Percentiles rank a stretch among this genome's conserved stretches.
These are phyloP conservation scores for Geosiphon pyriformis DNA, from an alignment of 192 early-diverging fungal genomes.

Conservation along the genomic window DNA sequence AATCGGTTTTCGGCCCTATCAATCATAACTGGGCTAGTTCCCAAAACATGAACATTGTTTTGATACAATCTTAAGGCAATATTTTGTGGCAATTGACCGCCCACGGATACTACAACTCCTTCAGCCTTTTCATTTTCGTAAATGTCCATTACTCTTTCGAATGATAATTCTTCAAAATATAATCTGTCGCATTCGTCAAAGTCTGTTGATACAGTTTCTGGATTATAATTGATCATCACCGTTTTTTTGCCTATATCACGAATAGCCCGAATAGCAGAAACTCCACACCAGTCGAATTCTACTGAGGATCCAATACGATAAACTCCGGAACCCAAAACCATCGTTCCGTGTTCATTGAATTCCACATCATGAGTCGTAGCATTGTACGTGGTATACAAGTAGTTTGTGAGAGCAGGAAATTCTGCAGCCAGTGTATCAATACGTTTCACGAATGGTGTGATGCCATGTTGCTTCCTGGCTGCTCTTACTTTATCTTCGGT, in stretches of 20 bases:
- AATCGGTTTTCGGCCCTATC: conserved; percentile 96
- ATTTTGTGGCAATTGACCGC: conserved; percentile 97
- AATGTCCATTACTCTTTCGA: conserved; percentile 95
- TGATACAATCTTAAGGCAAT: conserved; percentile 88
- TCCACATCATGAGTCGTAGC: conserved; percentile 86
- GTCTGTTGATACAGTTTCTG: conserved; percentile 99
- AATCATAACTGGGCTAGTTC: conserved; percentile 95
- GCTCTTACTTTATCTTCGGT: conserved; percentile 88
- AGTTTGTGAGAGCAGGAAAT: conserved; percentile 98
- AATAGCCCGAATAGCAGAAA: conserved; percentile 90
- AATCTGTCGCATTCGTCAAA: conserved; percentile 97
- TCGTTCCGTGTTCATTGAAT: conserved; percentile 91
- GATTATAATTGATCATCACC: conserved; percentile 99
- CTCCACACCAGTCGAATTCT: conserved; percentile 99
- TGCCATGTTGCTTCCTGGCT: conserved; percentile 67
- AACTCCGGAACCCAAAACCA: conserved; percentile 96
- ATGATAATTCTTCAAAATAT: conserved; percentile 94
- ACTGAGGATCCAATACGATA: conserved; percentile 98
- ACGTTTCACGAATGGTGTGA: conserved; percentile 95
- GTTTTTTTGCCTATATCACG: conserved; percentile 85
- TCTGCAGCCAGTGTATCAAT: conserved; percentile 99
- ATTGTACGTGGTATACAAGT: conserved; percentile 97
- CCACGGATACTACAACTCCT: conserved; percentile 92
- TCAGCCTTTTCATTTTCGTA: conserved; percentile 85
- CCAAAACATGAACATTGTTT: conserved; percentile 89